phyloP scores from a whole-genome alignment of 2,329 filamentous ascomycete species.

The Pleoardoris graminearum region DNA sequence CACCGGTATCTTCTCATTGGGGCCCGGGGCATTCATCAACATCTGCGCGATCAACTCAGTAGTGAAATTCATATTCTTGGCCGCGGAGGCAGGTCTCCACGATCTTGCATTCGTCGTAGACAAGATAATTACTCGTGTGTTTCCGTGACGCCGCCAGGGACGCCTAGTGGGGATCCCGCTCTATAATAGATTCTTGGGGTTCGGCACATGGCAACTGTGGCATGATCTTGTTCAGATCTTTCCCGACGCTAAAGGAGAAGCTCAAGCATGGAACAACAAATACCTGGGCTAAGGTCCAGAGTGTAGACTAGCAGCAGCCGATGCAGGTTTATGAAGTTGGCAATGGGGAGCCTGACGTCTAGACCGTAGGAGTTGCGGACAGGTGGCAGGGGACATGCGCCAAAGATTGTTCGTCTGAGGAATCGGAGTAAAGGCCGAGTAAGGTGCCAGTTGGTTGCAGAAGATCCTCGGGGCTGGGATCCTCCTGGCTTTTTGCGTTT shows the following conservation, averaged over 20 bases:
- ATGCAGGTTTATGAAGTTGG: no score
- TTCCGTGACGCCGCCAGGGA: background rate
- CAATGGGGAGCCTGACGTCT: background rate
- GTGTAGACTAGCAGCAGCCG: background rate
- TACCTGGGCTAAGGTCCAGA: background rate
- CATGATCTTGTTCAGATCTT: no score
- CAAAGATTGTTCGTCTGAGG: no score
- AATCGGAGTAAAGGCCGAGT: no score
- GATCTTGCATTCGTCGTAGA: background rate
- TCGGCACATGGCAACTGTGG: background rate
- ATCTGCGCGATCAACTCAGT: slow-evolving; percentile 23
- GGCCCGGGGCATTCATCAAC: slow-evolving; percentile 29
- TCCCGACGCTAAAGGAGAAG: no score
- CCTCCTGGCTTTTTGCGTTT: no score
- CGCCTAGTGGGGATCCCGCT: background rate
- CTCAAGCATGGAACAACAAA: no score
- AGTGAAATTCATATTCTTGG: background rate
- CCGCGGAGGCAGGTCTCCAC: background rate
- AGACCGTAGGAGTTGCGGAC: no score
- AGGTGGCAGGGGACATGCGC: no score
- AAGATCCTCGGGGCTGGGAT: no score
- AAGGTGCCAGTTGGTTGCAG: no score
- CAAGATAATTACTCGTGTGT: background rate
- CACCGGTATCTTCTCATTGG: slow-evolving; percentile 31
- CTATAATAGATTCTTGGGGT: background rate